Conservation (phyloP, 306 rosid genomes). For the Elaeagnus macrophylla region DNA sequence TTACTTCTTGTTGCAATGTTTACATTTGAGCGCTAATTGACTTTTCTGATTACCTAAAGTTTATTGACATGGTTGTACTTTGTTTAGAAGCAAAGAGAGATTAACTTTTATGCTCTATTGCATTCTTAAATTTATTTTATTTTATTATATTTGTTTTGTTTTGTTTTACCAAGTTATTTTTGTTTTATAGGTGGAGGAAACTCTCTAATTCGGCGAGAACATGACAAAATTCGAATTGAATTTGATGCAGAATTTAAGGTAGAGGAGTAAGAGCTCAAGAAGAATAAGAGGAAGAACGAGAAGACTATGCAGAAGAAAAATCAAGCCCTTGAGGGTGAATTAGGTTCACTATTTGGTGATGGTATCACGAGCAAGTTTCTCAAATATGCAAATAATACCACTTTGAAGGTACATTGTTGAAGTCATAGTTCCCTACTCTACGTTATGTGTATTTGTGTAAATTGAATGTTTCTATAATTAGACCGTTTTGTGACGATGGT, state of each 20-base stretch:
- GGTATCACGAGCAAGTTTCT: constrained; percentile 65
- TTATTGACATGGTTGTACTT: background rate
- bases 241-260: constrained; percentile 41
- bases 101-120: background rate
- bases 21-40: too few relatives aligned
- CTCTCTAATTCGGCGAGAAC: constrained; percentile 33
- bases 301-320: constrained; percentile 24
- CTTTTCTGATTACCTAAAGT: too few relatives aligned
- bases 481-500: too few relatives aligned
- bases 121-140: too few relatives aligned
- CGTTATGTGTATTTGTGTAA: background rate
- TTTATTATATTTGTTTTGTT: background rate
- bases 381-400: constrained; percentile 63
- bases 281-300: constrained; percentile 32
- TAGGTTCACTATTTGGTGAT: constrained; percentile 52
- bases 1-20: too few relatives aligned
- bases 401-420: constrained; percentile 48
- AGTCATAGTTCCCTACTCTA: background rate
- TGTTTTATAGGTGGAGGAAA: constrained; percentile 52
- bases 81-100: background rate
- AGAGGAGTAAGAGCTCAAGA: constrained; percentile 30
- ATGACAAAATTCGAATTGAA: constrained; percentile 25
- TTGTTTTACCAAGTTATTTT: background rate
- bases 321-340: constrained; percentile 35
- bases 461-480: too few relatives aligned